phyloP scores from a whole-genome alignment of 2,329 filamentous ascomycete species.

The Pochonia chlamydosporia region DNA sequence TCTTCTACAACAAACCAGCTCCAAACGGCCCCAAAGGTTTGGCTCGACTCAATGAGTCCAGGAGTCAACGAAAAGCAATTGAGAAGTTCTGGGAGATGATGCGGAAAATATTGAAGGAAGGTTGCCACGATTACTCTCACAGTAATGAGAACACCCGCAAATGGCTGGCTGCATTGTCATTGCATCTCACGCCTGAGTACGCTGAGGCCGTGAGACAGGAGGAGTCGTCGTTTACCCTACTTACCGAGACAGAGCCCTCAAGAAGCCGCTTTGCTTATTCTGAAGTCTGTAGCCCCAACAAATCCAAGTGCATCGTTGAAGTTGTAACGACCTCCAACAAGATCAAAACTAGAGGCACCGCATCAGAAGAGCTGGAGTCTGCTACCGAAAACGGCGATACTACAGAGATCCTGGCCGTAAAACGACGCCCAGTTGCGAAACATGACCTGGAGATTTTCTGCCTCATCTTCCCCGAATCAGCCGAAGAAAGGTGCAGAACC shows the following conservation, averaged over 20 bases:
- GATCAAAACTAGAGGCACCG: too few species aligned
- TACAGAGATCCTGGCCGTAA: neutral
- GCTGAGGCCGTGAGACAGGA: neutral
- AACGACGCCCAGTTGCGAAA: neutral
- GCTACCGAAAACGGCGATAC: neutral
- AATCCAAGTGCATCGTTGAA: too few species aligned
- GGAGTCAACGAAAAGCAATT: neutral
- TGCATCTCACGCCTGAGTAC: neutral
- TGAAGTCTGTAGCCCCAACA: neutral
- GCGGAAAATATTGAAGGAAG: neutral
- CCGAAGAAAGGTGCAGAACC: neutral
- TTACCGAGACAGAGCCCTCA: neutral
- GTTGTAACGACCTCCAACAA: too few species aligned
- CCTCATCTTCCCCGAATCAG: constrained; percentile 4
- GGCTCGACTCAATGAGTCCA: neutral
- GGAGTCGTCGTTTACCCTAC: neutral
- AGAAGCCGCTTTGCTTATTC: neutral
- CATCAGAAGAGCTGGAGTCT: neutral
- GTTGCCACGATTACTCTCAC: too few species aligned
- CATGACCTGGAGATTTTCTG: neutral
- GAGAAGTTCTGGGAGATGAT: neutral
- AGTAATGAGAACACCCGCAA: neutral
- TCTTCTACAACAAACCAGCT: neutral
- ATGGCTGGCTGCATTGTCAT: neutral
- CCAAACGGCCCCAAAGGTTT: neutral